These are phyloP conservation scores for Astrocystis sublimbata DNA, from an alignment of 495 filamentous ascomycete species.

Conservation along the genomic window DNA sequence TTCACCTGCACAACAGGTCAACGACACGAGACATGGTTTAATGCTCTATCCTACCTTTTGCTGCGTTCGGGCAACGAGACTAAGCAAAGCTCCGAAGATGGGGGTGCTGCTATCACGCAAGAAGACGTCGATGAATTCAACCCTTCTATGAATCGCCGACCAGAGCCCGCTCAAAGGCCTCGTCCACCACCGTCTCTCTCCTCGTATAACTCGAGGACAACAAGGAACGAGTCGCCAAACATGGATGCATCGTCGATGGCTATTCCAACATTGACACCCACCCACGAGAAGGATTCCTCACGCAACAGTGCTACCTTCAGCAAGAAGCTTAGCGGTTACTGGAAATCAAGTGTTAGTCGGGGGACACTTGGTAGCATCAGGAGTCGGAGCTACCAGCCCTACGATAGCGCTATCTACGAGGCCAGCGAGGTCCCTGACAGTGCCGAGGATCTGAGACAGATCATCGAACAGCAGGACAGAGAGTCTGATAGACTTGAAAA, in stretches of 20 bases:
- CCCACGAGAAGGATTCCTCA: conserved; percentile 38
- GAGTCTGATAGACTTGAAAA: conserved; percentile 84
- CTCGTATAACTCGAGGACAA: conserved; percentile 76
- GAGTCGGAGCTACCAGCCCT: conserved; percentile 45
- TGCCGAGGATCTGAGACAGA: conserved; percentile 74
- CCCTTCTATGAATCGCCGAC: conserved; percentile 59
- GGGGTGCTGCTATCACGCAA: conserved; percentile 57
- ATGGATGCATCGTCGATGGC: conserved; percentile 33
- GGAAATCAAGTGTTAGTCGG: conserved; percentile 45
- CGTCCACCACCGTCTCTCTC: conserved; percentile 69
- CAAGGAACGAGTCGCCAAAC: conserved; percentile 59
- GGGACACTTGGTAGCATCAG: conserved; percentile 47
- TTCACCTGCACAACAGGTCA: conserved; percentile 93
- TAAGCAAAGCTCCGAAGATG: conserved; percentile 58
- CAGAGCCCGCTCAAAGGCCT: conserved; percentile 33
- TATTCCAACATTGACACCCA: conserved; percentile 50
- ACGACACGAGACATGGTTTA: conserved; percentile 98
- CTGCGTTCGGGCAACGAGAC: conserved; percentile 66
- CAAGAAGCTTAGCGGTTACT: conserved; percentile 45
- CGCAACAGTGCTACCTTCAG: conserved; percentile 44
- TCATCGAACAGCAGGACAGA: conserved; percentile 72
- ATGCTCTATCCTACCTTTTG: conserved; percentile 90
- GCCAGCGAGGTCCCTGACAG: conserved; percentile 72
- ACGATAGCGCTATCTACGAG: conserved; percentile 63
- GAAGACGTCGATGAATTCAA: conserved; percentile 93